phyloP scores from a whole-genome alignment of 2,329 filamentous ascomycete genomes.

The Trichoderma oligosporum region DNA sequence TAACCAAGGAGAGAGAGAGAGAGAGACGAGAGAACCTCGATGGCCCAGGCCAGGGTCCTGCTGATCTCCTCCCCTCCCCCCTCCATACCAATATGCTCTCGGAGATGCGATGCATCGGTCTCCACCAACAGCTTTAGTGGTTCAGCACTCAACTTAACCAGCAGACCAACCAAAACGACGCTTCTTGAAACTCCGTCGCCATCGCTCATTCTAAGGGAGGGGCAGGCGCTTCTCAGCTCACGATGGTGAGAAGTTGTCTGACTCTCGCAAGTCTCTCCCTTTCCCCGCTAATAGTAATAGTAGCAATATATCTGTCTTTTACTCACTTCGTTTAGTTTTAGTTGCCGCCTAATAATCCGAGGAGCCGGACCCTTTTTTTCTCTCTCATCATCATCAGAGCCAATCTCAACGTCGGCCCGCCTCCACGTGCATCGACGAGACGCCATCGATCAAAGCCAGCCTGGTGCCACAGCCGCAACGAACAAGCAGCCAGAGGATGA shows the following conservation, averaged over 20 bases:
- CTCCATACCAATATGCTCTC: constrained; percentile 2
- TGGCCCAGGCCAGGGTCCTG: constrained; percentile 2
- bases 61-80: constrained; percentile 1
- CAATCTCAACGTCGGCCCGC: constrained; percentile 19
- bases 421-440: constrained; percentile 25
- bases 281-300: not conserved
- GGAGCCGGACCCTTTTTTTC: constrained; percentile 7
- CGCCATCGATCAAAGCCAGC: constrained; percentile 11
- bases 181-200: constrained; percentile 6
- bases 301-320: not conserved
- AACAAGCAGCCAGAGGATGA: constrained; percentile 8
- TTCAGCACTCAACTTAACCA: not conserved
- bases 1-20: no score
- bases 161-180: not conserved
- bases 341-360: constrained; percentile 6
- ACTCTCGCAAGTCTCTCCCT: not conserved
- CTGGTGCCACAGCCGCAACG: constrained; percentile 7
- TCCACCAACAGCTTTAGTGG: not conserved
- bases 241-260: constrained; percentile 4
- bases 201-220: not conserved
- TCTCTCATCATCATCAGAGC: constrained; percentile 10
- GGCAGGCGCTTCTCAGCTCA: not conserved
- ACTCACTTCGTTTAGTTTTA: constrained; percentile 3
- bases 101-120: constrained; percentile 4
- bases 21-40: not conserved